Evolutionary conservation across 495 filamentous ascomycete species (phyloP).

Genomic region (Trichoderma reesei): DNA sequence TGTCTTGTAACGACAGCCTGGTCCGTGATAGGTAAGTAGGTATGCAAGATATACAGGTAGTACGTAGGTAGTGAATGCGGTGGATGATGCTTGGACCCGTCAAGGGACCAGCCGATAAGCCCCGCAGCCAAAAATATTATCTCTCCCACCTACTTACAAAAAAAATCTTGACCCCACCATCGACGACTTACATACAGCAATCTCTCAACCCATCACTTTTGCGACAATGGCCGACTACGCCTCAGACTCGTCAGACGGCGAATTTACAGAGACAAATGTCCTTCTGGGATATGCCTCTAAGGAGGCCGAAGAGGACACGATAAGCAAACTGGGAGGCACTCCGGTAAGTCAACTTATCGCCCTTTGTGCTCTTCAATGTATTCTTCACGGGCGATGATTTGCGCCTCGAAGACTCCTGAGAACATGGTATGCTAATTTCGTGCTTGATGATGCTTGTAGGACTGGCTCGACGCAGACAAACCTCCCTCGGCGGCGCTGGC

Average conservation of each 20-base stretch:
- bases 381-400: not conserved
- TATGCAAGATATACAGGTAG: too few relatives aligned
- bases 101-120: not conserved
- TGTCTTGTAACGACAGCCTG: not conserved
- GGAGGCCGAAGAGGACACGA: slow-evolving; percentile 71
- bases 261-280: slow-evolving; percentile 78
- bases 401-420: not conserved
- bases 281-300: slow-evolving; percentile 83
- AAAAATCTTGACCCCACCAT: slow-evolving; percentile 23
- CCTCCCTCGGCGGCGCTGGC: slow-evolving; percentile 71
- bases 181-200: not conserved
- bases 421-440: slow-evolving; percentile 3
- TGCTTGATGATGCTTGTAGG: slow-evolving; percentile 34
- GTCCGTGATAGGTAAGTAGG: too few relatives aligned
- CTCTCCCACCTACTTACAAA: slow-evolving; percentile 3
- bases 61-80: too few relatives aligned
- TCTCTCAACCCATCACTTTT: not conserved
- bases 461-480: slow-evolving; percentile 62
- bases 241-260: slow-evolving; percentile 69
- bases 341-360: slow-evolving; percentile 52
- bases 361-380: not conserved
- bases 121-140: slow-evolving; percentile 8
- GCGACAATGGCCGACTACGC: slow-evolving; percentile 70
- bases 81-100: too few relatives aligned
- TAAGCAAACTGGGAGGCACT: slow-evolving; percentile 78